A percentile compares a stretch with the other conserved stretches of the same genome.
Conservation (phyloP, 176 grass and related monocot genomes). For the Chloris gayana region DNA sequence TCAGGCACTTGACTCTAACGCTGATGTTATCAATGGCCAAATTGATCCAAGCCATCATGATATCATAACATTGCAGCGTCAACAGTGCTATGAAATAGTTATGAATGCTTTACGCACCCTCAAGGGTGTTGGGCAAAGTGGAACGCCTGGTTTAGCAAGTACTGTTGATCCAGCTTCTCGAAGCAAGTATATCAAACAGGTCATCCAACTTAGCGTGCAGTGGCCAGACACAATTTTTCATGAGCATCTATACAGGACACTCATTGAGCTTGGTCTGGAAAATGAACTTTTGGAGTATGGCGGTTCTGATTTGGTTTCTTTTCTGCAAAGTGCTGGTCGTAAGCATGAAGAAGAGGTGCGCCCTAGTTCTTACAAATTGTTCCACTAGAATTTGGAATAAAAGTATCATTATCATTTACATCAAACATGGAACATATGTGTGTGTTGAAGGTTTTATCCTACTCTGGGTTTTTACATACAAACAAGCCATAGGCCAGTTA, state of each 20-base stretch:
- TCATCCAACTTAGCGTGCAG: constrained; percentile 90
- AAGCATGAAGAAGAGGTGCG: constrained; percentile 66
- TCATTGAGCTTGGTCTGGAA: constrained; percentile 86
- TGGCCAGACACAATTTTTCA: constrained; percentile 82
- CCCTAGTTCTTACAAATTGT: constrained; percentile 33
- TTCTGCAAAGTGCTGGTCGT: constrained; percentile 85
- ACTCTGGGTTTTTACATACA: constrained; percentile 3
- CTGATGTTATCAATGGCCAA: constrained; percentile 54
- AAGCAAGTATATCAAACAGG: constrained; percentile 77
- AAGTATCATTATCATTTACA: background rate
- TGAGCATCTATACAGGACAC: constrained; percentile 83
- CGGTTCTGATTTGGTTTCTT: constrained; percentile 88
- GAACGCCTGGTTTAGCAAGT: constrained; percentile 45
- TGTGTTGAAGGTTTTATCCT: background rate
- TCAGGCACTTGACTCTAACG: constrained; percentile 77
- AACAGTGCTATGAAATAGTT: constrained; percentile 91
- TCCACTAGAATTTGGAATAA: constrained; percentile 7
- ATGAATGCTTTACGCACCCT: constrained; percentile 78
- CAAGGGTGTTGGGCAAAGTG: constrained; percentile 59
- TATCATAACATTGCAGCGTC: constrained; percentile 50
- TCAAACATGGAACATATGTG: background rate
- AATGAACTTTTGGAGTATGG: constrained; percentile 96
- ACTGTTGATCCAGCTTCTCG: constrained; percentile 75
- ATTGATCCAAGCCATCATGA: constrained; percentile 62
- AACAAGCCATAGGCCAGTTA: background rate